Conservation (phyloP, 2,329 filamentous ascomycete genomes). For the Pyricularia sp. region DNA sequence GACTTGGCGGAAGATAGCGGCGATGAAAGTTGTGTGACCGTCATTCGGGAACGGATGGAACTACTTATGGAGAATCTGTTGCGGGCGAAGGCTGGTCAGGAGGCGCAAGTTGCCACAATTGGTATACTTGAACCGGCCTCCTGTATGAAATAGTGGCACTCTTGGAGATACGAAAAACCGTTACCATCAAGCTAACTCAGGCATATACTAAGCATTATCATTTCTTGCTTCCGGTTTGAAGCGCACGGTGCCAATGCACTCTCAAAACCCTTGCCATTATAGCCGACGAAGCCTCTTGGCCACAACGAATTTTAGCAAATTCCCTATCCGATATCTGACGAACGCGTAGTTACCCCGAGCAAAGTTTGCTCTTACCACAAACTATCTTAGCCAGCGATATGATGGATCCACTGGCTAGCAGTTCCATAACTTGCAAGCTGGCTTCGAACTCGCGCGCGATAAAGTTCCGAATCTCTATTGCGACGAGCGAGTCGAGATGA, state of each 20-base stretch:
- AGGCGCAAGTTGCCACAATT: not conserved
- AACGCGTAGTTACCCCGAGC: conserved; percentile 13
- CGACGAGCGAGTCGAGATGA: conserved; percentile 37
- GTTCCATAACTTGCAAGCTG: conserved; percentile 43
- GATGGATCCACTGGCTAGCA: conserved; percentile 38
- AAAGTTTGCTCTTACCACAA: conserved; percentile 20
- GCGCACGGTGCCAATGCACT: no score
- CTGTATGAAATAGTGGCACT: no score
- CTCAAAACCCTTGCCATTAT: no score
- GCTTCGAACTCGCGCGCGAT: conserved; percentile 38
- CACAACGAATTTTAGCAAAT: no score
- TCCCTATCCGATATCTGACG: not conserved
- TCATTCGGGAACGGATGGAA: not conserved
- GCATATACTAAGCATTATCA: no score
- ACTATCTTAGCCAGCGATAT: conserved; percentile 12
- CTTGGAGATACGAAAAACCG: no score
- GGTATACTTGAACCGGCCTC: not conserved
- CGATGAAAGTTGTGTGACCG: not conserved
- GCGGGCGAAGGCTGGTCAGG: not conserved
- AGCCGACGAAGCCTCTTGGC: no score
- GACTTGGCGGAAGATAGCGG: not conserved
- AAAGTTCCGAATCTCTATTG: conserved; percentile 41
- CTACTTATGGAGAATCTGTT: not conserved
- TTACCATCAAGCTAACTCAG: no score
- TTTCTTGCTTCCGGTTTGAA: no score